phyloP scores from a whole-genome alignment of 2,329 filamentous ascomycete genomes.

The Neofusicoccum umdonicola region DNA sequence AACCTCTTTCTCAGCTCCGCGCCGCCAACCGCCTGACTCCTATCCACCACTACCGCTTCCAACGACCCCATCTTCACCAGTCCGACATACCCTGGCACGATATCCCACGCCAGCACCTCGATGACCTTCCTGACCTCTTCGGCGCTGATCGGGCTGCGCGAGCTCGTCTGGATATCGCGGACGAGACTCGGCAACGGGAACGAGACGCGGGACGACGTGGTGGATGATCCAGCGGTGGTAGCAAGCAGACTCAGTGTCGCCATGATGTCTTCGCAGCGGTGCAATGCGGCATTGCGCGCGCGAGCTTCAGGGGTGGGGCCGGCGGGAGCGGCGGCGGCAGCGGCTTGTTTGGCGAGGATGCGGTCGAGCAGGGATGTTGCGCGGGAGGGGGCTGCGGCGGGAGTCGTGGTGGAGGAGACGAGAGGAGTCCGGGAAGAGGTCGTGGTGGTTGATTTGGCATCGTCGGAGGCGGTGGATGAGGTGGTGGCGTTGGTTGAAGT shows the following conservation, averaged over 20 bases:
- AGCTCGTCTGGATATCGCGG: conserved; percentile 45
- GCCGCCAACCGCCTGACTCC: conserved; percentile 27
- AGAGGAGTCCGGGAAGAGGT: conserved; percentile 21
- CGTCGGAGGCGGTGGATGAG: background rate
- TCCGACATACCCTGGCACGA: conserved; percentile 44
- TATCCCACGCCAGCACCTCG: conserved; percentile 43
- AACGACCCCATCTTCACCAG: conserved; percentile 39
- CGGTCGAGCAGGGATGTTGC: conserved; percentile 49
- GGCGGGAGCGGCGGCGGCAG: conserved; percentile 35
- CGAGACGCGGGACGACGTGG: conserved; percentile 32
- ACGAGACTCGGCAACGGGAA: conserved; percentile 44
- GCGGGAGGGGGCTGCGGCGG: conserved; percentile 31
- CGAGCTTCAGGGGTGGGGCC: conserved; percentile 43
- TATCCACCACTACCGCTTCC: conserved; percentile 44
- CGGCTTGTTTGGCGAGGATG: conserved; percentile 50
- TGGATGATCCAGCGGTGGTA: conserved; percentile 21
- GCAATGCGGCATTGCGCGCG: conserved; percentile 46
- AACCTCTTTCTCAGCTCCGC: conserved; percentile 33
- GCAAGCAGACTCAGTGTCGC: conserved; percentile 44
- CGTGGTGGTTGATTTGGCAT: conserved; percentile 3
- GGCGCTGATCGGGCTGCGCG: conserved; percentile 44
- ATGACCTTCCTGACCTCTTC: conserved; percentile 46
- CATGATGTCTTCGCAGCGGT: conserved; percentile 46
- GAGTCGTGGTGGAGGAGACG: conserved; percentile 23
- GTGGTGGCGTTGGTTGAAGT: background rate